Evolutionary conservation across 108 stramenopile species (phyloP).

Genomic region (Parmales sp.): DNA sequence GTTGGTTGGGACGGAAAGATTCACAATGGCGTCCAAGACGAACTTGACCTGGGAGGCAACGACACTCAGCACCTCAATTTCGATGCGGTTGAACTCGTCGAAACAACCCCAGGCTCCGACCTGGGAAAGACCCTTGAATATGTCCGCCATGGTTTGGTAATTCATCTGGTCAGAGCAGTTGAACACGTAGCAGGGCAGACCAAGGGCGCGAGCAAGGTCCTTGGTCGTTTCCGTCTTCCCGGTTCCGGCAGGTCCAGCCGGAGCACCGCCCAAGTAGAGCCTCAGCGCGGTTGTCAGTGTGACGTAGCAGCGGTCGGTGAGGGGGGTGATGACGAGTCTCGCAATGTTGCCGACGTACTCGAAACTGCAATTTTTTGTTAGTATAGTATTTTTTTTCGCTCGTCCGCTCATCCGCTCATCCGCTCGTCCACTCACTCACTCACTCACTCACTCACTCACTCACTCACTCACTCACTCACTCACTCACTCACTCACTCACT

Average conservation of each 20-base stretch:
- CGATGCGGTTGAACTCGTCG: conserved; percentile 67
- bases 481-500: not conserved
- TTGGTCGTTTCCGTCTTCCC: conserved; percentile 61
- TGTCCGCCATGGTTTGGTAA: conserved; percentile 61
- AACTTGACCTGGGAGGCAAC: conserved; percentile 48
- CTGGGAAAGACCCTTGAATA: conserved; percentile 54
- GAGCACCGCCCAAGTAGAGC: conserved; percentile 49
- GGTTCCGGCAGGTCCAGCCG: conserved; percentile 57
- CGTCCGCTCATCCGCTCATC: no score
- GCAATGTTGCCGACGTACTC: conserved; percentile 63
- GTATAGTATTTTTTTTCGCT: conserved; percentile 33
- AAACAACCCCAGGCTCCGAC: conserved; percentile 68
- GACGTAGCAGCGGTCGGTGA: conserved; percentile 53
- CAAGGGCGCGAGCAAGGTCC: conserved; percentile 50
- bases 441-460: no score
- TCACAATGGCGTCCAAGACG: conserved; percentile 35
- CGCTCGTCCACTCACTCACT: no score
- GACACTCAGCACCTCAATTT: conserved; percentile 57
- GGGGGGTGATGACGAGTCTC: conserved; percentile 54
- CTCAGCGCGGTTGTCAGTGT: conserved; percentile 59
- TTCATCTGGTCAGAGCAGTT: conserved; percentile 72
- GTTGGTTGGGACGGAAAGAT: conserved; percentile 24
- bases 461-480: not conserved
- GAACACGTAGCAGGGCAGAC: conserved; percentile 53
- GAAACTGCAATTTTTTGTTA: conserved; percentile 49